Evolutionary conservation across 2,329 filamentous ascomycete species (phyloP).

Genomic region (Claviceps monticola): DNA sequence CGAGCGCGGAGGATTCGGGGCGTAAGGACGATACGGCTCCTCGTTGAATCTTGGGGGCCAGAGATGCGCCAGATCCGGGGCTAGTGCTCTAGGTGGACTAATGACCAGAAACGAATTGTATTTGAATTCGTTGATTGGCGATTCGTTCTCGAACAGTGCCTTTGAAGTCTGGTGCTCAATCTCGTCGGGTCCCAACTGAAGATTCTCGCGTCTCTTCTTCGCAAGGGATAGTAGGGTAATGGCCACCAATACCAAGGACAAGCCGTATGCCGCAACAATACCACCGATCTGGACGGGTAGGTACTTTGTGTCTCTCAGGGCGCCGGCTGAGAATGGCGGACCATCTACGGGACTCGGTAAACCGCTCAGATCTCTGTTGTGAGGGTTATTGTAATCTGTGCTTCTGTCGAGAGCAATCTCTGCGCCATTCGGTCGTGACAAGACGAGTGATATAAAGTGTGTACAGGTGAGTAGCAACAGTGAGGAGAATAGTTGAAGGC

Average conservation of each 20-base stretch:
- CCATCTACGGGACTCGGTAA: slow-evolving; percentile 47
- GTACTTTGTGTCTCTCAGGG: slow-evolving; percentile 45
- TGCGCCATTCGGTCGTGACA: slow-evolving; percentile 8
- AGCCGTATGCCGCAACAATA: slow-evolving; percentile 70
- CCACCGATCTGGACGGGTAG: slow-evolving; percentile 74
- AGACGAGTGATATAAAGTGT: slow-evolving; percentile 15
- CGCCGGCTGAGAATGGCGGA: slow-evolving; percentile 42
- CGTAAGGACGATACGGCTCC: slow-evolving; percentile 5
- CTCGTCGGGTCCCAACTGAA: slow-evolving; percentile 38
- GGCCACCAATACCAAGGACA: slow-evolving; percentile 62
- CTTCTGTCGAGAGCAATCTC: slow-evolving; percentile 6
- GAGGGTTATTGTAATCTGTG: slow-evolving; percentile 18
- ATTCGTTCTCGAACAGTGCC: slow-evolving; percentile 12
- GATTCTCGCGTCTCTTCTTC: slow-evolving; percentile 38
- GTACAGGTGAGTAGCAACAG: slow-evolving; percentile 15
- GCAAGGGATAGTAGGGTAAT: slow-evolving; percentile 47
- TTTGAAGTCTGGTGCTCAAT: slow-evolving; percentile 25
- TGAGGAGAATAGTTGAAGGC: slow-evolving; percentile 13
- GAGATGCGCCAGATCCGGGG: slow-evolving; percentile 39
- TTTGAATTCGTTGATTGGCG: slow-evolving; percentile 6
- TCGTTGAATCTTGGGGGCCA: slow-evolving; percentile 24
- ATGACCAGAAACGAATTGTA: not conserved
- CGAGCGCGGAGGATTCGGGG: slow-evolving; percentile 32
- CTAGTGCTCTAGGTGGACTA: slow-evolving; percentile 1
- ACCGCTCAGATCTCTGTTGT: slow-evolving; percentile 29